These are phyloP conservation scores for Trichocomaceae sp. DNA, from an alignment of 2,329 filamentous ascomycete species.

Conservation along the genomic window DNA sequence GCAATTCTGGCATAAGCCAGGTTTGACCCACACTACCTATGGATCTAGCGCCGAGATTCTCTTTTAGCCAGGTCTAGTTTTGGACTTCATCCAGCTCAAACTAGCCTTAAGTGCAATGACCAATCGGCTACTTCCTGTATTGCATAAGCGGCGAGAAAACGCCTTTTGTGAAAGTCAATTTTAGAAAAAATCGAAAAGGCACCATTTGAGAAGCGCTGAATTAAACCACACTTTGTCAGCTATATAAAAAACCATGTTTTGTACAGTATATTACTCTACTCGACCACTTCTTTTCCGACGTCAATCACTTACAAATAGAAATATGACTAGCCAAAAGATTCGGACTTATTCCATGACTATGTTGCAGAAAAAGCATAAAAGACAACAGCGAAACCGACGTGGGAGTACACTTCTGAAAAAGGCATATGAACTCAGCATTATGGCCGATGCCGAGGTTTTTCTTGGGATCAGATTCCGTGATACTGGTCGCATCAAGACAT, in stretches of 20 bases:
- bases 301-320: background rate
- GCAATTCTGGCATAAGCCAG: too few species aligned
- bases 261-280: background rate
- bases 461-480: constrained; percentile 7
- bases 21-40: too few species aligned
- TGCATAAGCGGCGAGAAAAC: too few species aligned
- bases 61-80: too few species aligned
- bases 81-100: too few species aligned
- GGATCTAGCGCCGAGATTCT: too few species aligned
- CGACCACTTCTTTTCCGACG: background rate
- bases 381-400: background rate
- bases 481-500: constrained; percentile 6
- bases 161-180: too few species aligned
- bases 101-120: too few species aligned
- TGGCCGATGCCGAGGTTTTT: background rate
- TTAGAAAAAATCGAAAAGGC: too few species aligned
- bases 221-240: background rate
- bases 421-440: constrained; percentile 8
- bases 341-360: background rate
- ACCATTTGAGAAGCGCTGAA: too few species aligned
- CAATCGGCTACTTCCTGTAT: too few species aligned
- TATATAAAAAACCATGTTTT: background rate
- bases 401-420: constrained; percentile 8
- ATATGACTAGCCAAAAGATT: too few species aligned
- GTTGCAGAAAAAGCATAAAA: constrained; percentile 2